phyloP scores from a whole-genome alignment of 176 grass and related monocot genomes.

The Carex scoparia region DNA sequence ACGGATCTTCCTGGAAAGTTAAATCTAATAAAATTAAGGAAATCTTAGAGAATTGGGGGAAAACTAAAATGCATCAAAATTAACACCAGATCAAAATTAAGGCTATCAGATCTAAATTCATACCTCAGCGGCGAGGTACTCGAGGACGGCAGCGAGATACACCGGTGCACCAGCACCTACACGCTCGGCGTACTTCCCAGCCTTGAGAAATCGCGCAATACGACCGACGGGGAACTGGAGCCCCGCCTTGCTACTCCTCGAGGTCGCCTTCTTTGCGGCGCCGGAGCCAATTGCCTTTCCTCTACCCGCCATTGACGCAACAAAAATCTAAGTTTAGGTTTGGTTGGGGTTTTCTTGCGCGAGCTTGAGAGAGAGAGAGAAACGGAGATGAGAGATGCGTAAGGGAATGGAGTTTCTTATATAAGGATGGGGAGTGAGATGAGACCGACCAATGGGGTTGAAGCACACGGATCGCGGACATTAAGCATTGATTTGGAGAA shows the following conservation, averaged over 20 bases:
- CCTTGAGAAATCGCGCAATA: conserved; percentile 92
- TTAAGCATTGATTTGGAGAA: not conserved
- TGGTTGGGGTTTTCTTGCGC: not conserved
- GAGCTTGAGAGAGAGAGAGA: not conserved
- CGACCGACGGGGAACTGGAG: conserved; percentile 94
- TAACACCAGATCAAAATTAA: not conserved
- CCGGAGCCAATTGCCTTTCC: conserved; percentile 89
- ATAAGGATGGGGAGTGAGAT: not conserved
- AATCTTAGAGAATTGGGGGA: not conserved
- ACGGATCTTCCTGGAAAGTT: not conserved
- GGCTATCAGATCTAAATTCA: not conserved
- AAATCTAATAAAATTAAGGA: not conserved
- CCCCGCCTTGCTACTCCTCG: conserved; percentile 93
- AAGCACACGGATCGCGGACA: conserved; percentile 52
- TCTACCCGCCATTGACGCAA: conserved; percentile 61
- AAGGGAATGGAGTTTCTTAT: not conserved
- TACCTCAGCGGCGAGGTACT: conserved; percentile 97
- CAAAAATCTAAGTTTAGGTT: not conserved
- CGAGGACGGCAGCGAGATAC: conserved; percentile 90
- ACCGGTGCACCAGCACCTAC: conserved; percentile 95
- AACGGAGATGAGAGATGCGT: not conserved
- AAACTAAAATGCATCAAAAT: not conserved
- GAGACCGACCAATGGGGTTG: conserved; percentile 16
- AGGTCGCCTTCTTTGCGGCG: conserved; percentile 69
- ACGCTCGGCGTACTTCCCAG: conserved; percentile 93